Evolutionary conservation across 495 filamentous ascomycete genomes (phyloP).

Genomic region (Tirmania nivea): DNA sequence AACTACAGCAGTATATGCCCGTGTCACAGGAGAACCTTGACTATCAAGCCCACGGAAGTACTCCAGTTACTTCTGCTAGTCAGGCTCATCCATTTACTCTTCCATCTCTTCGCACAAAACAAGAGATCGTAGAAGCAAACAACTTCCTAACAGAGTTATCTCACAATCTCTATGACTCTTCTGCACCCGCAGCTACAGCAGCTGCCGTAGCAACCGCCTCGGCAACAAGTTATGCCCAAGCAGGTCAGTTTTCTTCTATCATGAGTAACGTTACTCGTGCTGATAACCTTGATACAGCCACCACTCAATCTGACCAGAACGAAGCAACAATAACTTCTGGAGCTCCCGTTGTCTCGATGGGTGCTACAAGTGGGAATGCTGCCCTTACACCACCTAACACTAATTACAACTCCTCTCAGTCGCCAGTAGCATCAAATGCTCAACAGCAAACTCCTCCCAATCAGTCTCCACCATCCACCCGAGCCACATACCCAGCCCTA

Average conservation of each 20-base stretch:
- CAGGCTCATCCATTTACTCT: slow-evolving; percentile 42
- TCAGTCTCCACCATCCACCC: slow-evolving; percentile 37
- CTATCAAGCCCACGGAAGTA: slow-evolving; percentile 12
- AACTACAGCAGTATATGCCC: slow-evolving; percentile 13
- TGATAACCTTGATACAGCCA: not conserved
- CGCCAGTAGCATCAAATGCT: slow-evolving; percentile 39
- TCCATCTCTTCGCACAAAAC: slow-evolving; percentile 73
- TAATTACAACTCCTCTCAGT: slow-evolving; percentile 74
- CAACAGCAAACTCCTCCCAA: slow-evolving; percentile 33
- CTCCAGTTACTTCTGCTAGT: slow-evolving; percentile 13
- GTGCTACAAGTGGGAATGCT: slow-evolving; percentile 40
- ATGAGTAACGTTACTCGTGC: not conserved
- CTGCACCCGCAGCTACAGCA: slow-evolving; percentile 40
- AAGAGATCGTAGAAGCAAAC: slow-evolving; percentile 75
- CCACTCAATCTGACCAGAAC: not conserved
- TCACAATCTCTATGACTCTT: slow-evolving; percentile 76
- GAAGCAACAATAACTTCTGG: not conserved
- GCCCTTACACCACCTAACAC: slow-evolving; percentile 67
- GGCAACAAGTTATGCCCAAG: slow-evolving; percentile 38
- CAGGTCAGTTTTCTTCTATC: not conserved
- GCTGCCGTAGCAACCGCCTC: slow-evolving; percentile 53
- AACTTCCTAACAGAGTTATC: slow-evolving; percentile 89
- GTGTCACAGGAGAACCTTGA: slow-evolving; percentile 11
- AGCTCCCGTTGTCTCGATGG: slow-evolving; percentile 21
- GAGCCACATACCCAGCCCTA: slow-evolving; percentile 63